Percentiles rank a stretch among this genome's conserved stretches.
Conservation (phyloP, 2,329 filamentous ascomycete species). For the Plenodomus lindquistii region DNA sequence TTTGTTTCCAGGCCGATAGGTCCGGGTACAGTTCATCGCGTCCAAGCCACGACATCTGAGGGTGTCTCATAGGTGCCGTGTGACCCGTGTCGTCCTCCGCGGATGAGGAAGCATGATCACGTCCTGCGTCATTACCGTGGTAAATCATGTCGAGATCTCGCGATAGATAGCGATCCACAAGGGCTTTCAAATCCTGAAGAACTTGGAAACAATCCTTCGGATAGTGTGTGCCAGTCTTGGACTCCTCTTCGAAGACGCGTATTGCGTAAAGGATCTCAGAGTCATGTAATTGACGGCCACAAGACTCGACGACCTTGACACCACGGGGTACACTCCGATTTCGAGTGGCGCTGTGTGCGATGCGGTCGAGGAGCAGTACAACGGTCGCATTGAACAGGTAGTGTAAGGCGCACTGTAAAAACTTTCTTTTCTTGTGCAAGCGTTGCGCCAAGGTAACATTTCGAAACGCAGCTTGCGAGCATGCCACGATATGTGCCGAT, state of each 20-base stretch:
- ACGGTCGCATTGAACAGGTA: constrained; percentile 35
- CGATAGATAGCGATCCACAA: constrained; percentile 24
- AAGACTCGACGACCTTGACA: background rate
- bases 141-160: constrained; percentile 1
- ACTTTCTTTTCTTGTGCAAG: constrained; percentile 12
- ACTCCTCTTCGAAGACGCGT: constrained; percentile 25
- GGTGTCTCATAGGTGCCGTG: no score
- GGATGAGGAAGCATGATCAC: no score
- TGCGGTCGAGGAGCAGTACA: constrained; percentile 27
- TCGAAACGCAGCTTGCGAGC: constrained; percentile 20
- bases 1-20: constrained; percentile 21
- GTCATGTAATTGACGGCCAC: background rate
- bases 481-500: constrained; percentile 15
- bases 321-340: background rate
- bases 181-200: constrained; percentile 25
- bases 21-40: constrained; percentile 14
- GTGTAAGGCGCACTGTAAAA: constrained; percentile 30
- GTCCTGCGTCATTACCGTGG: background rate
- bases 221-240: constrained; percentile 28
- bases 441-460: constrained; percentile 25
- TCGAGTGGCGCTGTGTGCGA: constrained; percentile 6
- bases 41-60: background rate
- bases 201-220: constrained; percentile 28
- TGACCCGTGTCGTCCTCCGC: no score
- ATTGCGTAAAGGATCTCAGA: constrained; percentile 27